These are phyloP conservation scores for Quambalaria eucalypti DNA, from an alignment of 1,284 basidiomycete genomes.

Conservation along the genomic window DNA sequence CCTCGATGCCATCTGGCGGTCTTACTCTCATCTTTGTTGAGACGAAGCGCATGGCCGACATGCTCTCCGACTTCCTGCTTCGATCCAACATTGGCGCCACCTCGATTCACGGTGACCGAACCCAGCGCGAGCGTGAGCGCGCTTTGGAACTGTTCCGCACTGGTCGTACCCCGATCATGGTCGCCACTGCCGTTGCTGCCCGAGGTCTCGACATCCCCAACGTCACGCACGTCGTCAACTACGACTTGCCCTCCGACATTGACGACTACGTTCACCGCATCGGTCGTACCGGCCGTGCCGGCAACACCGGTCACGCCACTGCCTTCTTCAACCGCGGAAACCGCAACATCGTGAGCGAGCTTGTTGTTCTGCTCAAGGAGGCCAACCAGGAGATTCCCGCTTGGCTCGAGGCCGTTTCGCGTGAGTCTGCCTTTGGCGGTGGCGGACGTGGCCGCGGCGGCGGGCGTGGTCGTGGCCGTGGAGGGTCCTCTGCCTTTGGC, in stretches of 20 bases:
- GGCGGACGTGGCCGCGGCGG: slow-evolving; percentile 55
- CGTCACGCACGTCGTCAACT: slow-evolving; percentile 96
- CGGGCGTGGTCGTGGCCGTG: slow-evolving; percentile 57
- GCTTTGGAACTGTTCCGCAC: slow-evolving; percentile 91
- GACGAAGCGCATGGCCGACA: slow-evolving; percentile 98
- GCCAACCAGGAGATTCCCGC: slow-evolving; percentile 89
- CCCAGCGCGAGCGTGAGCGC: slow-evolving; percentile 92
- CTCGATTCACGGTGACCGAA: slow-evolving; percentile 95
- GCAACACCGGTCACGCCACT: slow-evolving; percentile 87
- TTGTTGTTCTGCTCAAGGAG: slow-evolving; percentile 85
- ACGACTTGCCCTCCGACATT: slow-evolving; percentile 96
- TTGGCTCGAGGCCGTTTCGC: slow-evolving; percentile 83
- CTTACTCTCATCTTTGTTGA: slow-evolving; percentile 96
- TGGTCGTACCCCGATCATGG: slow-evolving; percentile 88
- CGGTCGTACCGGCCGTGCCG: slow-evolving; percentile 97
- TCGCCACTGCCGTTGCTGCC: slow-evolving; percentile 95
- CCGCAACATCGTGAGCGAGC: slow-evolving; percentile 71
- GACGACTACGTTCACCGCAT: slow-evolving; percentile 57
- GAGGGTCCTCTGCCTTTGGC: slow-evolving; percentile 47
- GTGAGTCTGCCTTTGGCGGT: slow-evolving; percentile 68
- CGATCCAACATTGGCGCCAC: slow-evolving; percentile 72
- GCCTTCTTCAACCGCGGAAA: slow-evolving; percentile 52
- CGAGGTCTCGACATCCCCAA: slow-evolving; percentile 99
- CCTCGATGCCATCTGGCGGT: slow-evolving; percentile 63
- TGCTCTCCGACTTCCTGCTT: slow-evolving; percentile 92